Percentiles rank a stretch among this genome's conserved stretches.
Evolutionary conservation across 129 eudicot species (phyloP).

Genomic region (Saposhnikovia divaricata): DNA sequence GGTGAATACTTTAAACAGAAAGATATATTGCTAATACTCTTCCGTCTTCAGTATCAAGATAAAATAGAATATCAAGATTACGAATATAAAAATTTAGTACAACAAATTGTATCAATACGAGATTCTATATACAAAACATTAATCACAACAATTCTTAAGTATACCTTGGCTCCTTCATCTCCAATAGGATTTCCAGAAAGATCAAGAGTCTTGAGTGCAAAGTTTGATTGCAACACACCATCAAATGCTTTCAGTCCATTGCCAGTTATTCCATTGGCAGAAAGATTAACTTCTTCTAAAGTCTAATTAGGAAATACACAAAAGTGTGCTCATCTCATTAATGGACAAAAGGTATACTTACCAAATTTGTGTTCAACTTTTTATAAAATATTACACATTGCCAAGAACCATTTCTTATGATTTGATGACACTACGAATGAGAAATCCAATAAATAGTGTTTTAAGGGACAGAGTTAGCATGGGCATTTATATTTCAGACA

Average conservation of each 20-base stretch:
- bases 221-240: slow-evolving; percentile 80
- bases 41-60: not conserved
- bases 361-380: not conserved
- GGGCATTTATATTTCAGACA: not conserved
- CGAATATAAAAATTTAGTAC: not conserved
- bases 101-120: not conserved
- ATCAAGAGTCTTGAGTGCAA: slow-evolving; percentile 61
- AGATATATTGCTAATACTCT: not conserved
- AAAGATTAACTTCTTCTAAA: slow-evolving; percentile 86
- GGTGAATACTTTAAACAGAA: not conserved
- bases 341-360: not conserved
- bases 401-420: not conserved
- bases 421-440: not conserved
- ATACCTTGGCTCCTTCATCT: slow-evolving; percentile 95
- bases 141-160: slow-evolving; percentile 9
- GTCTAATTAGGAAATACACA: slow-evolving; percentile 38
- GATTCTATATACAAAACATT: not conserved
- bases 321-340: not conserved
- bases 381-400: no score
- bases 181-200: slow-evolving; percentile 89
- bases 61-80: not conserved
- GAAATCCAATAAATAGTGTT: not conserved
- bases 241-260: slow-evolving; percentile 89
- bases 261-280: slow-evolving; percentile 90
- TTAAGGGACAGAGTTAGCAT: not conserved